phyloP scores from a whole-genome alignment of 2,329 filamentous ascomycete species.

The Ambrosiella xylebori region DNA sequence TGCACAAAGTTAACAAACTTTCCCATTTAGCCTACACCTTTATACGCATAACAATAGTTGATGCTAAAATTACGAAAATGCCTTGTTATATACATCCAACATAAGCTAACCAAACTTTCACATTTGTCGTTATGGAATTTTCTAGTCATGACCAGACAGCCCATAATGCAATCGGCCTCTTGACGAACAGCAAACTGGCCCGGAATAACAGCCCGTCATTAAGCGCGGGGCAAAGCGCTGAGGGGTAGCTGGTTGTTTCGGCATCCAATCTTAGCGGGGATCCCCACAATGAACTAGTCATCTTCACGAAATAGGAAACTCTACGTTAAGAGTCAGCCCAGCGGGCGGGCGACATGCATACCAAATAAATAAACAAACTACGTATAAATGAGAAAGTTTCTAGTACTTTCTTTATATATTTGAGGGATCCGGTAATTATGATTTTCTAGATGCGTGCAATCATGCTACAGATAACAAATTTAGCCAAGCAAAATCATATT shows the following conservation, averaged over 20 bases:
- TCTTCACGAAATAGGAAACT: background rate
- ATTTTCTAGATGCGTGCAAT: too few relatives aligned
- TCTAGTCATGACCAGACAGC: background rate
- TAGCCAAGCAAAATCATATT: too few relatives aligned
- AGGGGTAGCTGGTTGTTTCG: background rate
- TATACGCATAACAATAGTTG: too few relatives aligned
- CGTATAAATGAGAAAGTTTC: too few relatives aligned
- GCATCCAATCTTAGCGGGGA: background rate
- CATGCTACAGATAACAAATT: too few relatives aligned
- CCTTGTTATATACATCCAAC: too few relatives aligned
- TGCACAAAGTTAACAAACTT: background rate
- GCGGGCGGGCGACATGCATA: background rate
- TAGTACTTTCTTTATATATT: too few relatives aligned
- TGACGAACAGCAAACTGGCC: background rate
- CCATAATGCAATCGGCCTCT: background rate
- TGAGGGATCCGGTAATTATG: too few relatives aligned
- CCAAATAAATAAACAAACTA: background rate
- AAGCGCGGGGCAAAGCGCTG: background rate
- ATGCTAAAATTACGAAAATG: too few relatives aligned
- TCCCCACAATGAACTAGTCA: background rate
- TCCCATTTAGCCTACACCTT: background rate
- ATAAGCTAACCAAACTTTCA: background rate
- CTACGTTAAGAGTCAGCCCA: background rate
- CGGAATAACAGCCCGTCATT: background rate
- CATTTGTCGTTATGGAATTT: background rate